A percentile compares a stretch with the other conserved stretches of the same genome.
These are phyloP conservation scores for Scalesia atractyloides DNA, from an alignment of 129 eudicot genomes.

Conservation along the genomic window DNA sequence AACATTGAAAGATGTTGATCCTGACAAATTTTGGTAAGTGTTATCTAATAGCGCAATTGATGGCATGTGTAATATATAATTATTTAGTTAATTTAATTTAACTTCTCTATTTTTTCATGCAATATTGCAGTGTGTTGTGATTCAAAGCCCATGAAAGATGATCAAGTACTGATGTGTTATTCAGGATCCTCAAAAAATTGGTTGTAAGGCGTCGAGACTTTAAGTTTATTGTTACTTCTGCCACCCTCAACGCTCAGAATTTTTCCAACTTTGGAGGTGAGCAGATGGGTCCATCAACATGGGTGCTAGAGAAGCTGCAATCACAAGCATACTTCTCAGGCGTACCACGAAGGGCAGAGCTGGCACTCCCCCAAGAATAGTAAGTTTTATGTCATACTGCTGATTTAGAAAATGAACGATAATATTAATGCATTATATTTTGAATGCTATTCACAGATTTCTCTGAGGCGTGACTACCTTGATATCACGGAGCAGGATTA, in stretches of 20 bases:
- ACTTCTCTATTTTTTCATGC: slow-evolving; percentile 6
- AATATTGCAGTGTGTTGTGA: slow-evolving; percentile 57
- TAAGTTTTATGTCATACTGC: no score
- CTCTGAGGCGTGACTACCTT: no score
- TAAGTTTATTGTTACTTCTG: slow-evolving; percentile 74
- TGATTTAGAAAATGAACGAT: no score
- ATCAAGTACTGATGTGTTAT: slow-evolving; percentile 61
- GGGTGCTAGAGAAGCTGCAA: no score
- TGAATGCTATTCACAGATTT: no score
- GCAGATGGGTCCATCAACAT: no score
- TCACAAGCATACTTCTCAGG: no score
- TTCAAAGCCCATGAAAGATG: slow-evolving; percentile 80
- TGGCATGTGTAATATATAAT: slow-evolving; percentile 1
- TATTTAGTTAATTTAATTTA: background rate
- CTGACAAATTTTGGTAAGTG: slow-evolving; percentile 66
- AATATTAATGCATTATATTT: no score
- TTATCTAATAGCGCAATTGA: background rate
- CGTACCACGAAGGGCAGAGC: no score
- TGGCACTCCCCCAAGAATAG: no score
- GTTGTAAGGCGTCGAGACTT: slow-evolving; percentile 74
- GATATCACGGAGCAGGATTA: no score
- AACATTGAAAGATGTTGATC: slow-evolving; percentile 69
- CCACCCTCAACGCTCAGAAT: slow-evolving; percentile 70
- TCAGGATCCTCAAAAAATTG: slow-evolving; percentile 68
- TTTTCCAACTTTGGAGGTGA: slow-evolving; percentile 62